Evolutionary conservation across 2,329 filamentous ascomycete species (phyloP), one percentile per base, ranked within the genome.

Genomic region (Sphaerulina vaccinii): DNA sequence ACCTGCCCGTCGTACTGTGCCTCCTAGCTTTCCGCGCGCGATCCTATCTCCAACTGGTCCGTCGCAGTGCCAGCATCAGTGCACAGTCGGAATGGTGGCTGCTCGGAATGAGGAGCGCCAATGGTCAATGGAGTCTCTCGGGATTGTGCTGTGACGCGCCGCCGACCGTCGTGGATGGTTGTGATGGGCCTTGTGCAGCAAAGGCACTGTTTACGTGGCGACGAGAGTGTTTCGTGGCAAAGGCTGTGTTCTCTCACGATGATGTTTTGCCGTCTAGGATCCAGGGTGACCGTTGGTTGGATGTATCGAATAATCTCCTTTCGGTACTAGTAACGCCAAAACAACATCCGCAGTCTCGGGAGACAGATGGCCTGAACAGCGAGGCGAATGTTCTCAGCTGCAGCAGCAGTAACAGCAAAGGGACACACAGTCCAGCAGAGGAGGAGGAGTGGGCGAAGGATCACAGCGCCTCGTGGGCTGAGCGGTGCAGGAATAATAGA

Each of bases 31-130:
- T 21, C 37, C 11, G 11, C n/a, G n/a, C 35, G 15, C n/a, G 10
- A 11, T 19, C 13, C 50, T 52, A 52, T 22, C 19, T 52, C 38
- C 50, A 39, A 42, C 18, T 32, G 15, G 38, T 22, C 37, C 37
- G 13, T 13, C 37, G 37, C 18, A 8, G 10, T 21, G 37, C 37
- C 37, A 39, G 37, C 37, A 39, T 22, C 13, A 8, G 19, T 6
- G 16, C 36, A 15, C 7, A 18, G 16, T 13, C 37, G 44, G 50
- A 52, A 52, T 52, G 50, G 37, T 46, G 44, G 50, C 45, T 46
- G 42, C 35, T 32, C 37, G 50, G 50, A 43, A 49, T 42, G 29
- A 23, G 37, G 32, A 19, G 47, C 23, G 27, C 27, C 27, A 11
- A 10, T 32, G 10, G n/a, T 10, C 11, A 32, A 32, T 13, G 27